A percentile compares a stretch with the other conserved stretches of the same genome.
phyloP scores from a whole-genome alignment of 2,329 filamentous ascomycete genomes.

The Beauveria scarabaeidicola region DNA sequence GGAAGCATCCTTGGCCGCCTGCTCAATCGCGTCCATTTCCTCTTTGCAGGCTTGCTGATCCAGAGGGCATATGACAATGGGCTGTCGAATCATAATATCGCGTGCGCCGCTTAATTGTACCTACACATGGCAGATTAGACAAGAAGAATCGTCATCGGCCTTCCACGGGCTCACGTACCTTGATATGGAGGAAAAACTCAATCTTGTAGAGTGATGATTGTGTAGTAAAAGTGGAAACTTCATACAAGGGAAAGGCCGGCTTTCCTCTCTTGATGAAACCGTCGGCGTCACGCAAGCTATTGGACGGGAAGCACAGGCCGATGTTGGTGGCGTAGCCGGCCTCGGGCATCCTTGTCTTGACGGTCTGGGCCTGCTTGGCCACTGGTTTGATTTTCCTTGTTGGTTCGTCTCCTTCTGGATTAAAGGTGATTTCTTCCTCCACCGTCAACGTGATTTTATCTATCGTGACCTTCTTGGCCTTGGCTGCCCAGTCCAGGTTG shows the following conservation, averaged over 20 bases:
- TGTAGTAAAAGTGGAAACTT: constrained; percentile 85
- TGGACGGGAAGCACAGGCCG: constrained; percentile 81
- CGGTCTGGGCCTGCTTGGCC: constrained; percentile 70
- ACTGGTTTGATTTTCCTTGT: constrained; percentile 82
- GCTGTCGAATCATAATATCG: constrained; percentile 82
- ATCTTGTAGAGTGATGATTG: constrained; percentile 94
- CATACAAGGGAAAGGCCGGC: constrained; percentile 80
- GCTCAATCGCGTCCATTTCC: constrained; percentile 97
- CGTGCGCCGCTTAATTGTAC: constrained; percentile 79
- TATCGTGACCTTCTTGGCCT: constrained; percentile 86
- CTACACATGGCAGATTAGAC: constrained; percentile 36
- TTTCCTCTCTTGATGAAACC: constrained; percentile 81
- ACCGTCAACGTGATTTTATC: constrained; percentile 89
- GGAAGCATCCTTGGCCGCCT: constrained; percentile 86
- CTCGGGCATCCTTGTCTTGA: constrained; percentile 81
- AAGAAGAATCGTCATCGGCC: not conserved
- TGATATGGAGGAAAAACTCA: constrained; percentile 91
- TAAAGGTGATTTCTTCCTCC: constrained; percentile 98
- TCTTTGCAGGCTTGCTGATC: constrained; percentile 95
- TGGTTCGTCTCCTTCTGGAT: constrained; percentile 93
- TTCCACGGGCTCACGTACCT: constrained; percentile 46
- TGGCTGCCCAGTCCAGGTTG: constrained; percentile 83
- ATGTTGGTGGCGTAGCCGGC: constrained; percentile 89
- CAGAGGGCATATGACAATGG: constrained; percentile 90
- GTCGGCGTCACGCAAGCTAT: constrained; percentile 77